Base-by-base conservation (phyloP, 2,329 filamentous ascomycete species). In the Fusarium gaditjirri region DNA sequence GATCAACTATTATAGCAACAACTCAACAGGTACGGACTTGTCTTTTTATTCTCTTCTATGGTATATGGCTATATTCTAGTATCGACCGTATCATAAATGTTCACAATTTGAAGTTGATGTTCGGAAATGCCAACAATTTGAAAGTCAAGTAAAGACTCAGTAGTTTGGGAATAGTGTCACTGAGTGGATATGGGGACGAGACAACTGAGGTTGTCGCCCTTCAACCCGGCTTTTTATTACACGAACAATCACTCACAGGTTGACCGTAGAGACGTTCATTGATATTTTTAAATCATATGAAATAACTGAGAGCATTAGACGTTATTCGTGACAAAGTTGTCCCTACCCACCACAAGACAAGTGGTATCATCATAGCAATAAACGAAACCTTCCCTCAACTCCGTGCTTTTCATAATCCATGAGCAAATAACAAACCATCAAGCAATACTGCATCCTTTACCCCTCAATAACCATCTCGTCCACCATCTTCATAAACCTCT, bases 401-500 rank as follows among this genome's bases (percentile, higher is more conserved):
- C 55, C 42, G 36, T 50, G 43, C 55, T 58, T 52, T 12, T 31
- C 41, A 36, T 21, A 38, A 23, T 13, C 39, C 33, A n/a, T 8
- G 1, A 33, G 19, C 25, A 57, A 41, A 23, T 49, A n/a, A 12
- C 6, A 36, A 29, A 50, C 6, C 10, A 29, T 9, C 4, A 50
- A 31, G 23, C 3, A 8, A 12, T 9, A 42, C n/a, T 13, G 42
- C 3, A 33, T 49, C 11, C 11, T 3, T 72, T 39, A 77, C 0
- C 81, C 76, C 55, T 81, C 83, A 16, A 84, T 68, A 5, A 84
- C 74, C 33, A 84, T 81, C 53, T 82, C 82, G 27, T 80, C 77
- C 46, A 85, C 86, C 84, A 87, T 88, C 71, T 79, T 81, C 77
- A 87, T 65, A 50, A 87, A 87, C 60, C 85, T 79, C 71, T 86